Evolutionary conservation across 2,329 filamentous ascomycete species (phyloP), one percentile per base, ranked within the genome.

Genomic region (Raffaelea albimanens): DNA sequence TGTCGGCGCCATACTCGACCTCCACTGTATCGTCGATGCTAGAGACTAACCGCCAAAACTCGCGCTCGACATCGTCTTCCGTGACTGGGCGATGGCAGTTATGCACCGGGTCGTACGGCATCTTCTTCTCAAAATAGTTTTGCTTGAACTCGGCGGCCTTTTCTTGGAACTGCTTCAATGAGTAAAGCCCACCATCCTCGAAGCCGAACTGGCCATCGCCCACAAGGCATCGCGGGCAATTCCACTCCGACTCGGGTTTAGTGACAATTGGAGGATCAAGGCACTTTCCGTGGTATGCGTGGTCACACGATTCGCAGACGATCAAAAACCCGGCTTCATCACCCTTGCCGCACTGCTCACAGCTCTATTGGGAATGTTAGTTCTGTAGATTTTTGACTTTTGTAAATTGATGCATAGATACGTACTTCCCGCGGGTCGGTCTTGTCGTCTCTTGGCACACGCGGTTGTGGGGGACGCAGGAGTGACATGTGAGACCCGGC

Each of bases 161-260:
- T 61, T 96, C 87, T 63, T 98, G 93, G 62, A 98, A 98, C 58
- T 95, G 87, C 58, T 86, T 89, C 22, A 98, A 72, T 0, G 93
- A 98, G 65, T 98, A 98, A 20, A 96, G 77, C 4, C 90, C 90
- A 21, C 93, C 93, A 63, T 98, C 93, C 61, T 97, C 91, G 52
- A 98, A 98, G 0, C 93, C 93, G 58, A 95, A 98, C 55, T 97
- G 89, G 36, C 91, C 90, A 48, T 95, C 95, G 42, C 93, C 93
- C 21, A 98, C 93, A 22, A 98, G 77, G 62, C 93, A 98, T 59
- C 89, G 81, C 0, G 93, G 85, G 56, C 93, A 98, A 61, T 97
- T 91, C 93, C 93, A 98, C 59, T 97, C 93, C 46, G 82, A 76
- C 21, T 93, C 85, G 0, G 89, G 88, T 53, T 85, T 80, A 9